Percentiles rank a stretch among this genome's conserved stretches.
phyloP scores from a whole-genome alignment of 257 asterid genomes.

The Solanum rostratum region DNA sequence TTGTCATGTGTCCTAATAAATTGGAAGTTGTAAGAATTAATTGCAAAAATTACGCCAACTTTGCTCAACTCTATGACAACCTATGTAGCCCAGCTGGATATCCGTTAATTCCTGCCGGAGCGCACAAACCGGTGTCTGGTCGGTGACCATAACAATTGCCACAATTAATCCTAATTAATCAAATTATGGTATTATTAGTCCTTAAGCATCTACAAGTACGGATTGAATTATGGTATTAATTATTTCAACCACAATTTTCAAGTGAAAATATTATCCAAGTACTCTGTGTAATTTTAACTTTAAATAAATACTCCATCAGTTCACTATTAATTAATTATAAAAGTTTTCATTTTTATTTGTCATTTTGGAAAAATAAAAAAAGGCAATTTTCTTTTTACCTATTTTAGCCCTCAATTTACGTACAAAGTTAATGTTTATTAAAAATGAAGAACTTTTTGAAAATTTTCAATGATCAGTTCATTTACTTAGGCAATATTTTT shows the following conservation, averaged over 20 bases:
- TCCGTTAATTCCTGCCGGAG: background rate
- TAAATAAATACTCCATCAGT: too few relatives aligned
- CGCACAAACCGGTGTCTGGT: background rate
- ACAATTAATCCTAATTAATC: background rate
- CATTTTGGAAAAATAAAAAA: too few relatives aligned
- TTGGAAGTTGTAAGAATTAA: background rate
- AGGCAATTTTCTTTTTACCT: too few relatives aligned
- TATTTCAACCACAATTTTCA: background rate
- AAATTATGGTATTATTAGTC: background rate
- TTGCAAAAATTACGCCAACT: background rate
- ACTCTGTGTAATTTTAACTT: background rate
- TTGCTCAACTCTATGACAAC: background rate
- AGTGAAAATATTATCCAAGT: background rate
- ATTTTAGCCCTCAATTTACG: too few relatives aligned
- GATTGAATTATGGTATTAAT: too few relatives aligned
- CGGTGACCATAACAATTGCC: background rate
- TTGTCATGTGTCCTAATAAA: background rate
- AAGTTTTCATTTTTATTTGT: too few relatives aligned
- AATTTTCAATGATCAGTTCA: too few relatives aligned
- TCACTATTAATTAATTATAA: too few relatives aligned
- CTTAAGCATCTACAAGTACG: background rate
- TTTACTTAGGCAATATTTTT: too few relatives aligned
- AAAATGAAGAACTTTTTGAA: too few relatives aligned
- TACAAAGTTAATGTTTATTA: too few relatives aligned
- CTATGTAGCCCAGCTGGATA: background rate